Evolutionary conservation across 257 asterid species (phyloP).

Genomic region (Petrea volubilis): DNA sequence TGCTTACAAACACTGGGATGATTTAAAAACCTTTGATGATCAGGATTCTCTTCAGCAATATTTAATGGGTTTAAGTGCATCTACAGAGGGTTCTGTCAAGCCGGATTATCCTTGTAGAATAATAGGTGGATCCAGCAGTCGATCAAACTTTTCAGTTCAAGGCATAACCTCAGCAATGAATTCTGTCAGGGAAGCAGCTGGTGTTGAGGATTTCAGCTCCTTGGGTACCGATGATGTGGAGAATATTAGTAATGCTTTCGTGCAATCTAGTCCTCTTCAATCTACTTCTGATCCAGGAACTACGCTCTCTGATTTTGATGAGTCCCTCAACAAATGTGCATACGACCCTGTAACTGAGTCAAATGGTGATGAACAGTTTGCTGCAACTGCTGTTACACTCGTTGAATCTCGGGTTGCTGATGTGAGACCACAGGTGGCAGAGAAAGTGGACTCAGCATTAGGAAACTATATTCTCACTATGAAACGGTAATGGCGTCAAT

Average conservation of each 20-base stretch:
- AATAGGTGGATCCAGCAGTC: conserved; percentile 7
- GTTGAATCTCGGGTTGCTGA: conserved; percentile 11
- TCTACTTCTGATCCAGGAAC: neutral
- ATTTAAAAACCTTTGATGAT: conserved; percentile 27
- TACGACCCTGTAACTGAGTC: neutral
- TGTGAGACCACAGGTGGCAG: conserved; percentile 67
- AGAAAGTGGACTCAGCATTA: conserved; percentile 87
- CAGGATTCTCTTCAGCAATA: conserved; percentile 25
- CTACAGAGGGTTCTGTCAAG: neutral
- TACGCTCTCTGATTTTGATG: neutral
- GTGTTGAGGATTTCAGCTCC: neutral
- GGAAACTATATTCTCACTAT: conserved; percentile 54
- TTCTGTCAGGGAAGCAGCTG: neutral
- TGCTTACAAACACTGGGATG: conserved; percentile 39
- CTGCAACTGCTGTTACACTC: neutral
- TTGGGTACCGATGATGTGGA: conserved; percentile 4
- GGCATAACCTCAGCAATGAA: neutral
- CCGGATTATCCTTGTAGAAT: neutral
- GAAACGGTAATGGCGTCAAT: conserved; percentile 51
- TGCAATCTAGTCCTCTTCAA: neutral
- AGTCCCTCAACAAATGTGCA: neutral
- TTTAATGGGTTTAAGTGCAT: neutral
- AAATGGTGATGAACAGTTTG: neutral
- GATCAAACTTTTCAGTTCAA: neutral
- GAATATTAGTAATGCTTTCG: neutral